phyloP scores from a whole-genome alignment of 768 basidiomycete species.

The Mrakia hoshinonis region DNA sequence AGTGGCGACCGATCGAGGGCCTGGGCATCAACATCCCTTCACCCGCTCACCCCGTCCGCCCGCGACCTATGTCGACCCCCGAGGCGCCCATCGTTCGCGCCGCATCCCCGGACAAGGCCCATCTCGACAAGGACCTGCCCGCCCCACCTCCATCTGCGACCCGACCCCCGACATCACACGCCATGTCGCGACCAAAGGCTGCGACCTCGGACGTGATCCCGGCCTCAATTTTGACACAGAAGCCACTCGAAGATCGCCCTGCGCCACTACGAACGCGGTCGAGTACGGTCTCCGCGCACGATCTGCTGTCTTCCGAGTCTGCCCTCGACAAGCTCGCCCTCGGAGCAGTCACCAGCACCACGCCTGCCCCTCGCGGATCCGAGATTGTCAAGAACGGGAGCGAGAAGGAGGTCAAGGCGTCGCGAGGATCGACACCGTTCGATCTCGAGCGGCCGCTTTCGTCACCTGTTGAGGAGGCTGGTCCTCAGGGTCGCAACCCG shows the following conservation, averaged over 20 bases:
- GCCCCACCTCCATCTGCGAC: neutral
- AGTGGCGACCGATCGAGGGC: slow-evolving; percentile 14
- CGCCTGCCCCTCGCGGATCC: neutral
- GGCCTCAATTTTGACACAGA: neutral
- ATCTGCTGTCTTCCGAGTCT: slow-evolving; percentile 20
- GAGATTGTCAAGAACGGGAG: slow-evolving; percentile 15
- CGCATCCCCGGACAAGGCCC: slow-evolving; percentile 8
- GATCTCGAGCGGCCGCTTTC: slow-evolving; percentile 9
- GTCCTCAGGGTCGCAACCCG: neutral
- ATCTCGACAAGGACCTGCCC: slow-evolving; percentile 15
- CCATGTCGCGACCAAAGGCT: slow-evolving; percentile 12
- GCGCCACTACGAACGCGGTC: neutral
- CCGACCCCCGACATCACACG: neutral
- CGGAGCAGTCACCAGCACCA: neutral
- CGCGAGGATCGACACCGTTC: neutral
- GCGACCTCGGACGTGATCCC: slow-evolving; percentile 2
- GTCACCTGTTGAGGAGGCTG: slow-evolving; percentile 14
- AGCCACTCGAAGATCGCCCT: neutral
- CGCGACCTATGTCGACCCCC: neutral
- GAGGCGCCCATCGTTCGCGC: neutral
- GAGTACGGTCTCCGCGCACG: slow-evolving; percentile 14
- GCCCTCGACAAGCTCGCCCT: slow-evolving; percentile 19
- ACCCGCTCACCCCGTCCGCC: neutral
- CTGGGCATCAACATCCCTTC: slow-evolving; percentile 11
- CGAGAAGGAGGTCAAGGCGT: slow-evolving; percentile 18